Evolutionary conservation across 805 yeast species (phyloP).

Genomic region (Candida sonorensis): DNA sequence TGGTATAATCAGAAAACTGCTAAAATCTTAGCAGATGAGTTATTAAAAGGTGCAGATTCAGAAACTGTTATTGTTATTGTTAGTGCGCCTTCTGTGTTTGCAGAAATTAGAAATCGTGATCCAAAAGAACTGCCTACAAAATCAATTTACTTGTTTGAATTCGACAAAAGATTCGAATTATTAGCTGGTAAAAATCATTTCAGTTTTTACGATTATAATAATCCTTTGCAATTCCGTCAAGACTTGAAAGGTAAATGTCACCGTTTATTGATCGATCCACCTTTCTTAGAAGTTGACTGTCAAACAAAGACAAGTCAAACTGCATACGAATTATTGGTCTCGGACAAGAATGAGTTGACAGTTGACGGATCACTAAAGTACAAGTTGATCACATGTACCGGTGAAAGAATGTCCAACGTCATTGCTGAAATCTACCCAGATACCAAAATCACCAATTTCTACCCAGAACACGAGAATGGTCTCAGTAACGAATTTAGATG

Average conservation of each 20-base stretch:
- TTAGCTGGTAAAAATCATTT: conserved; percentile 65
- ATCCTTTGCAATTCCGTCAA: conserved; percentile 56
- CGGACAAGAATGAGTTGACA: conserved; percentile 33
- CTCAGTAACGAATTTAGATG: conserved; percentile 84
- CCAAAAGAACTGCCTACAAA: conserved; percentile 50
- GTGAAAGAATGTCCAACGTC: conserved; percentile 76
- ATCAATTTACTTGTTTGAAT: conserved; percentile 71
- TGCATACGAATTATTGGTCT: conserved; percentile 50
- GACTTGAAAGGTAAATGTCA: conserved; percentile 57
- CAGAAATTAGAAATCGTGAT: conserved; percentile 60
- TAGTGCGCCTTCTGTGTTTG: conserved; percentile 89
- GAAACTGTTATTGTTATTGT: conserved; percentile 68
- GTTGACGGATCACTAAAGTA: conserved; percentile 34
- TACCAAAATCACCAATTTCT: conserved; percentile 54
- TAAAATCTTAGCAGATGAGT: conserved; percentile 54
- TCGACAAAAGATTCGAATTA: conserved; percentile 66
- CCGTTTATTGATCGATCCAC: conserved; percentile 78
- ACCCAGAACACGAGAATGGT: conserved; percentile 80
- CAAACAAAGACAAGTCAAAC: conserved; percentile 64
- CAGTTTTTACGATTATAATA: conserved; percentile 67
- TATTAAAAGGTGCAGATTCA: conserved; percentile 69
- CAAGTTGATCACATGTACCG: conserved; percentile 72
- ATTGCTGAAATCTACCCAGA: conserved; percentile 59
- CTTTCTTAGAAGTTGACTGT: conserved; percentile 76
- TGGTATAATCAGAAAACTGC: conserved; percentile 83